A percentile compares a stretch with the other conserved stretches of the same genome.
phyloP scores from a whole-genome alignment of 495 filamentous ascomycete species.

The Xylaria grammica region DNA sequence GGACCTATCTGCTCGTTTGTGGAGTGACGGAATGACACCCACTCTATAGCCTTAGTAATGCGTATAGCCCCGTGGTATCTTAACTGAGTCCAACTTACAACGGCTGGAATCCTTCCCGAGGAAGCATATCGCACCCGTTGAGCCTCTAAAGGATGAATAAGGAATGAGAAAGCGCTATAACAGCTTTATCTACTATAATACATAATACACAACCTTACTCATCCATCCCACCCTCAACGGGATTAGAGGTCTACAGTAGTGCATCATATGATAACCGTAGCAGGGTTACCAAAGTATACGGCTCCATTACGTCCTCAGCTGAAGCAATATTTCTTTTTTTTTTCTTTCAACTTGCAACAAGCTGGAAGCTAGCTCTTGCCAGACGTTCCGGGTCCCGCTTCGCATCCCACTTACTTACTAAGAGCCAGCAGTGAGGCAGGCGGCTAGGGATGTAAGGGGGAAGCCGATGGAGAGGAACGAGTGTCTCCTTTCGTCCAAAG shows the following conservation, averaged over 20 bases:
- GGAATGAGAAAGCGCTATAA: background rate
- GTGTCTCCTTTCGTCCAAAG: constrained; percentile 3
- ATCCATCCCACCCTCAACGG: too few relatives aligned
- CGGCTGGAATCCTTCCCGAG: constrained; percentile 17
- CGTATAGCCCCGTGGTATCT: constrained; percentile 4
- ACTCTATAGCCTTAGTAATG: constrained; percentile 19
- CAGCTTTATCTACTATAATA: background rate
- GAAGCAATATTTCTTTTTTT: constrained; percentile 11
- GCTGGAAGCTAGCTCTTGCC: constrained; percentile 5
- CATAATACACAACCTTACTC: too few relatives aligned
- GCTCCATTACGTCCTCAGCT: constrained; percentile 5
- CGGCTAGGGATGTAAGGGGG: background rate
- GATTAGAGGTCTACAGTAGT: too few relatives aligned
- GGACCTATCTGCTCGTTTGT: constrained; percentile 15
- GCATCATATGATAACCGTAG: background rate
- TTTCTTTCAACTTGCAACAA: background rate
- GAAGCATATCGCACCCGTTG: background rate
- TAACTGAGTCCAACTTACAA: constrained; percentile 5
- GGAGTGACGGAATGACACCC: constrained; percentile 6
- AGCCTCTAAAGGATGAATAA: constrained; percentile 21
- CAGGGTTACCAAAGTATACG: background rate
- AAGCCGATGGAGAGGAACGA: background rate
- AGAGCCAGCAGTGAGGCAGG: background rate
- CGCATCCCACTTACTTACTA: constrained; percentile 17
- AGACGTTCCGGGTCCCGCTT: background rate